Evolutionary conservation across 108 stramenopile genomes (phyloP).

Genomic region (Asterionellopsis glacialis): DNA sequence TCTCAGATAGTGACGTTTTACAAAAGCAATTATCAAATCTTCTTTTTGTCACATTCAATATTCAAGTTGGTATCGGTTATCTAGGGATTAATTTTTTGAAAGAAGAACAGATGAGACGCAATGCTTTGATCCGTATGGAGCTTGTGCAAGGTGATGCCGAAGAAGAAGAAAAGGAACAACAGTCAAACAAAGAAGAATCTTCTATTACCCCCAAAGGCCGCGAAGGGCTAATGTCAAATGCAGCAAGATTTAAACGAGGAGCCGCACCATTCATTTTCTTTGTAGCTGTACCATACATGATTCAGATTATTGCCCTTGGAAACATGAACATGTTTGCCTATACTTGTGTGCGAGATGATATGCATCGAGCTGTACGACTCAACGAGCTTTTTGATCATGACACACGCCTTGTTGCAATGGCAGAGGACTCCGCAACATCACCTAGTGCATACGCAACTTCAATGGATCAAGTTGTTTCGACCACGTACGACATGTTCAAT

Average conservation of each 20-base stretch:
- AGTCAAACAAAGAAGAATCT: background rate
- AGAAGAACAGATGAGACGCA: constrained; percentile 69
- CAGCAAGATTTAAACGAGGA: constrained; percentile 53
- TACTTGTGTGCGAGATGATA: constrained; percentile 62
- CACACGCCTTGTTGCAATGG: constrained; percentile 58
- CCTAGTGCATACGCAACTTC: constrained; percentile 62
- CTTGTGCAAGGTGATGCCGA: constrained; percentile 16
- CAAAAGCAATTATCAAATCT: constrained; percentile 52
- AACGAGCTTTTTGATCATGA: constrained; percentile 79
- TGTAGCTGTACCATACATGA: constrained; percentile 79
- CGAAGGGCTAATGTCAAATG: constrained; percentile 5
- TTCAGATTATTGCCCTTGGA: constrained; percentile 78
- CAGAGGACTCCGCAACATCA: constrained; percentile 62
- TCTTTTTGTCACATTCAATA: constrained; percentile 84
- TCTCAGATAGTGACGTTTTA: constrained; percentile 39
- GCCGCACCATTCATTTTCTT: constrained; percentile 79
- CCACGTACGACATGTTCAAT: constrained; percentile 69
- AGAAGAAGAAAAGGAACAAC: background rate
- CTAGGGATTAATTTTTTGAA: constrained; percentile 79
- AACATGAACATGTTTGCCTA: constrained; percentile 79
- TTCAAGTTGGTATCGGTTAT: constrained; percentile 83
- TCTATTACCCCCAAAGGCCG: background rate
- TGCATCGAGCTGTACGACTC: constrained; percentile 77
- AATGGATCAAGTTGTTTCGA: constrained; percentile 71
- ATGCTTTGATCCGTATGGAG: constrained; percentile 79